Evolutionary conservation across 257 asterid genomes (phyloP).

Genomic region (Solanum microdontum): DNA sequence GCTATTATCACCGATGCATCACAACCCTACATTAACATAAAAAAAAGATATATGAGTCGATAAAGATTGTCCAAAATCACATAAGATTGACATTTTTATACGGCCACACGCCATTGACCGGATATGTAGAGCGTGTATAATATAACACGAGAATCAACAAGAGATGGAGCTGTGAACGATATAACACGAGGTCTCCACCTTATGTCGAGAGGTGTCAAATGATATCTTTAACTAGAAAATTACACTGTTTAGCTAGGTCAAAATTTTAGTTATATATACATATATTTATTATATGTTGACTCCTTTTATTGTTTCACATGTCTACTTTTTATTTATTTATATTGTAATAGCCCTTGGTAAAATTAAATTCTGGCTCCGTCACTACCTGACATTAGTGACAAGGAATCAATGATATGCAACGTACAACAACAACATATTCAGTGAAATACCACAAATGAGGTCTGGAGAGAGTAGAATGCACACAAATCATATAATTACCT

Average conservation of each 20-base stretch:
- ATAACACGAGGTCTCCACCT: not conserved
- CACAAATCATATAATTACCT: not conserved
- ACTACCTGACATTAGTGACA: not conserved
- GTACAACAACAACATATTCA: too few species aligned
- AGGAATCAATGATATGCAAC: not conserved
- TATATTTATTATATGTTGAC: not conserved
- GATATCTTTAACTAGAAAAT: not conserved
- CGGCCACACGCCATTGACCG: accelerated
- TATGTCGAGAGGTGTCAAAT: not conserved
- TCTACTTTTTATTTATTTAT: not conserved
- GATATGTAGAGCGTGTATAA: not conserved
- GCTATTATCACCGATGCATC: slow-evolving; percentile 66
- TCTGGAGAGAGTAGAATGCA: not conserved
- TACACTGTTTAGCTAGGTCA: not conserved
- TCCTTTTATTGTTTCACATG: not conserved
- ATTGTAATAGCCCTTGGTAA: not conserved
- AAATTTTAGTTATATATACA: not conserved
- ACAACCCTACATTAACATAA: slow-evolving; percentile 37
- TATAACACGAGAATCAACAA: not conserved
- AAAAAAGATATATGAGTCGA: not conserved
- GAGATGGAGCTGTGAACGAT: not conserved
- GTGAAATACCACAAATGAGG: not conserved
- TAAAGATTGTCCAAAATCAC: not conserved
- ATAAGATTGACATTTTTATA: not conserved
- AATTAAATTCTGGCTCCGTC: not conserved